Evolutionary conservation across 1,284 basidiomycete genomes (phyloP), one percentile per base, ranked within the genome.

Genomic region (Cutaneotrichosporon curvatum): DNA sequence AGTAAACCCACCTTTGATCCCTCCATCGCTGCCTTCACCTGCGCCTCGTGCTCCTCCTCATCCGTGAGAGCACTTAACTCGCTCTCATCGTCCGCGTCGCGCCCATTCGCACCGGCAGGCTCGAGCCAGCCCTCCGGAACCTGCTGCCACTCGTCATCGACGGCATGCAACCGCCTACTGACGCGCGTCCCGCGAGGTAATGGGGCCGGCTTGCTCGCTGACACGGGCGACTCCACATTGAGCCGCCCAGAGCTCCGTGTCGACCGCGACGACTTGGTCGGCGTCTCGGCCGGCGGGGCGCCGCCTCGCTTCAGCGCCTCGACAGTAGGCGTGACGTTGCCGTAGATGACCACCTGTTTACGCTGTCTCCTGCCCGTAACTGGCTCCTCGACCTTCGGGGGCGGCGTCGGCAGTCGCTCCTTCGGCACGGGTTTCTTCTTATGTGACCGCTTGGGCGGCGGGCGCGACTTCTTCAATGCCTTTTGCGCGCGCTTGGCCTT

Each of bases 71-170:
- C 66, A 53, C 65, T 70, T 40, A 71, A 41, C 12, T 72, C 70
- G 41, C 62, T 67, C 35, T 67, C 67, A 7, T 63, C 62, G 18
- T 59, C 63, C 7, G 35, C 51, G 44, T 55, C 55, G 8, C 36
- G 37, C 40, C n/a, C 25, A 40, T 21, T 51, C 47, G 25, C 31
- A 38, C 41, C 22, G 30, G 37, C 42, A 1, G 48, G 41, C 7
- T 47, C 33, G 19, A 73, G 51, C 67, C 70, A 71, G 38, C 72
- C 71, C 2, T 61, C 60, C 0, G 72, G 72, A 12, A 74, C 58
- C 41, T 68, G 59, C 46, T 73, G 66, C 72, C 73, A 73, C 23
- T 64, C 67, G 33, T 72, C 71, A 7, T 66, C 62, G 10, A 60
- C 56, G 16, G 59, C 43, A 10, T 56, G 45, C 8, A 60, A 50